A percentile compares a stretch with the other conserved stretches of the same genome.
phyloP scores from a whole-genome alignment of 768 basidiomycete genomes.

The Trametopsis cervina region DNA sequence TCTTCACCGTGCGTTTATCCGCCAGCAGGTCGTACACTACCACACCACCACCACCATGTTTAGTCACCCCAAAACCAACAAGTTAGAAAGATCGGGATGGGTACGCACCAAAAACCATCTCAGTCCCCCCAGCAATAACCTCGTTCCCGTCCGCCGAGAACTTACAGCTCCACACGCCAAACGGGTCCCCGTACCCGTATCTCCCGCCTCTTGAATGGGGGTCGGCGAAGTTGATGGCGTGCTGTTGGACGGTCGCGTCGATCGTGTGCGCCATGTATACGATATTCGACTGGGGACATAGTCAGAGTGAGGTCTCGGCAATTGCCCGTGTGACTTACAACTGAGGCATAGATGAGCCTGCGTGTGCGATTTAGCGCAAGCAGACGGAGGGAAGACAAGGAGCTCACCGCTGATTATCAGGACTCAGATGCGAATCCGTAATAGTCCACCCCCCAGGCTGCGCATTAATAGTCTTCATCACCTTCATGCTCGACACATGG shows the following conservation, averaged over 20 bases:
- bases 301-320: neutral
- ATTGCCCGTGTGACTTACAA: constrained; percentile 39
- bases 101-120: constrained; percentile 62
- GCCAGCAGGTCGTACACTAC: constrained; percentile 88
- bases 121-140: constrained; percentile 86
- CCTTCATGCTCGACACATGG: constrained; percentile 42
- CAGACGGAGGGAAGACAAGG: neutral
- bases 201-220: constrained; percentile 11
- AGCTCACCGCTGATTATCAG: constrained; percentile 74
- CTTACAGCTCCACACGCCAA: constrained; percentile 88
- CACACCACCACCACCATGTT: neutral
- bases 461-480: constrained; percentile 66
- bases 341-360: constrained; percentile 91
- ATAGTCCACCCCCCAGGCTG: constrained; percentile 85
- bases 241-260: constrained; percentile 54
- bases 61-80: neutral
- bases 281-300: constrained; percentile 49
- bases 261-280: constrained; percentile 70
- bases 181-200: constrained; percentile 34
- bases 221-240: constrained; percentile 46
- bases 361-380: neutral
- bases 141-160: constrained; percentile 97
- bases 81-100: no score
- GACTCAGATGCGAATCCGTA: constrained; percentile 88
- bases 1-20: constrained; percentile 72